phyloP scores from a whole-genome alignment of 176 grass and related monocot genomes.

The Triticum urartu region DNA sequence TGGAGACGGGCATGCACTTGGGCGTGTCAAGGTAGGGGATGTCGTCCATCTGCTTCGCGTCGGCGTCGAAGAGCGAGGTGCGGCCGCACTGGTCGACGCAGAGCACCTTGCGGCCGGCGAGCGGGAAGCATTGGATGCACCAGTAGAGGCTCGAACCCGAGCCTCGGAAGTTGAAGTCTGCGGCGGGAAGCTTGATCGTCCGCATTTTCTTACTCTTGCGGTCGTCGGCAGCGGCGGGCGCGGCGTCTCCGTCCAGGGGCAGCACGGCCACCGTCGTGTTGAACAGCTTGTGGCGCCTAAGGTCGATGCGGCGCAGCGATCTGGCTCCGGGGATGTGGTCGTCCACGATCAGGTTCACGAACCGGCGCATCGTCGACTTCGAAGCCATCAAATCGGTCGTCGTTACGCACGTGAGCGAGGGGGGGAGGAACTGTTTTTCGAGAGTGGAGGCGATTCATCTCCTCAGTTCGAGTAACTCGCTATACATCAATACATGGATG shows the following conservation, averaged over 20 bases:
- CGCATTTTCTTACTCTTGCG: background rate
- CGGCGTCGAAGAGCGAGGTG: background rate
- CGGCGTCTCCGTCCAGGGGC: background rate
- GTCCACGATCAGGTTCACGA: conserved; percentile 8
- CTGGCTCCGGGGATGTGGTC: background rate
- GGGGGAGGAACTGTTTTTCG: too few species aligned
- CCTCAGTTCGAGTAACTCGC: background rate
- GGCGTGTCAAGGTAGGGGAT: background rate
- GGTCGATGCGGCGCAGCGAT: conserved; percentile 5
- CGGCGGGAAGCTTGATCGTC: background rate
- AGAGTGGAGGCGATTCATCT: background rate
- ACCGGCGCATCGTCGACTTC: background rate
- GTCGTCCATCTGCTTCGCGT: background rate
- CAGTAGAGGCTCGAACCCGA: background rate
- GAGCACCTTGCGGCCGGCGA: background rate
- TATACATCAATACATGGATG: background rate
- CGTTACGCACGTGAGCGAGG: background rate
- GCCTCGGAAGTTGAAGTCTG: background rate
- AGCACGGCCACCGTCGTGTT: background rate
- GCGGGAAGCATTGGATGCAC: background rate
- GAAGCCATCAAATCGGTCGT: background rate
- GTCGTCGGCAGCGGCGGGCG: background rate
- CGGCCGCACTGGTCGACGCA: background rate
- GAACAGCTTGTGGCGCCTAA: background rate
- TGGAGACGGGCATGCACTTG: background rate